These are phyloP conservation scores for Mesotaenium endlicherianum DNA, from an alignment of 139 green algal genomes.

Conservation along the genomic window DNA sequence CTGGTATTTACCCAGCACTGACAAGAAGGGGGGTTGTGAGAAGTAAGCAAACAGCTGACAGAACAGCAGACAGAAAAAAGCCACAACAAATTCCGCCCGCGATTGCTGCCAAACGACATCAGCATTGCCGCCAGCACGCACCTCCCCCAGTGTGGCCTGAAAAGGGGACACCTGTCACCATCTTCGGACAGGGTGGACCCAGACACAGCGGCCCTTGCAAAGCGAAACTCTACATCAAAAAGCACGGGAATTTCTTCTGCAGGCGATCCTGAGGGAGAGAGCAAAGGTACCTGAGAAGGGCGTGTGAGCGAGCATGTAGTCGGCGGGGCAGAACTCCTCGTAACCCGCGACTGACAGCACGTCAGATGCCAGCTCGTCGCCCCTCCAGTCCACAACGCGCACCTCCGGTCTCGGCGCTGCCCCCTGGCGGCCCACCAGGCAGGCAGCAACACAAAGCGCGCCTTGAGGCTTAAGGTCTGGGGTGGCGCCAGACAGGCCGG, in stretches of 20 bases:
- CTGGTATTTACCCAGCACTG: too few relatives aligned
- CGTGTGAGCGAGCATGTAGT: conserved; percentile 53
- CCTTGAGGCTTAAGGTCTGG: too few relatives aligned
- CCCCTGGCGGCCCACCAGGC: background rate
- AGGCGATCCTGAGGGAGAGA: background rate
- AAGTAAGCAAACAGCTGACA: too few relatives aligned
- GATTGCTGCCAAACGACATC: background rate
- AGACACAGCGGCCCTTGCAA: background rate
- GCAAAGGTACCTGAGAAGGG: conserved; percentile 14
- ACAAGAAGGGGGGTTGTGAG: too few relatives aligned
- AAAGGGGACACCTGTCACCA: background rate
- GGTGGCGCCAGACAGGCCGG: too few relatives aligned
- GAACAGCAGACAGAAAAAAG: too few relatives aligned
- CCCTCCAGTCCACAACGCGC: conserved; percentile 52
- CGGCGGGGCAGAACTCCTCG: conserved; percentile 30
- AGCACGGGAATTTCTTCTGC: background rate
- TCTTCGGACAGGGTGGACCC: background rate
- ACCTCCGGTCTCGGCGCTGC: conserved; percentile 48
- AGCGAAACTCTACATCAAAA: background rate
- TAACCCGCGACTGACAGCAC: conserved; percentile 57
- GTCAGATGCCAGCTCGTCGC: conserved; percentile 60
- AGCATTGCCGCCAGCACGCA: background rate
- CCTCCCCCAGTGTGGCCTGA: background rate
- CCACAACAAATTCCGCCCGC: too few relatives aligned
- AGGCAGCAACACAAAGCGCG: background rate